Evolutionary conservation across 192 early-diverging fungal genomes (phyloP), one percentile per base, ranked within the genome.

Genomic region (Rhizophlyctis rosea): DNA sequence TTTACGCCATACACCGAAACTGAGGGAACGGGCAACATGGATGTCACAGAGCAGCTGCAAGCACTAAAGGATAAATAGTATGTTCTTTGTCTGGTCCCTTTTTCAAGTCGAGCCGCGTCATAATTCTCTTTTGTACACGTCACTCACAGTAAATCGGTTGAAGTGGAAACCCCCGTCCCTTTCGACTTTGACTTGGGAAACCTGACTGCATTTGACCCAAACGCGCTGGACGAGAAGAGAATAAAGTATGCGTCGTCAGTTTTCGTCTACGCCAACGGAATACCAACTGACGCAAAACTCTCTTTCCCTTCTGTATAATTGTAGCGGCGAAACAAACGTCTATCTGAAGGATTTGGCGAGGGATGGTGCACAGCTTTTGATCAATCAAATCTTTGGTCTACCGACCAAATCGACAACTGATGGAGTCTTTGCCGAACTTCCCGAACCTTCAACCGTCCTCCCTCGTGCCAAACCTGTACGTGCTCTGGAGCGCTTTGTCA

Each of bases 141-240:
- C n/a, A n/a, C n/a, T 47, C 49, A n/a, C 39, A 84, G 82, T 70
- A 86, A 87, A 73, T 59, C 90, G n/a, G 81, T 87, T 39, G 79
- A 86, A 63, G 92, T 92, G 14, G 88, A 91, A 56, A 90, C 88
- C 65, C 72, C 87, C 35, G 78, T 92, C 34, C 91, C 92, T 24
- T 71, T 93, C 44, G 90, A 95, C 57, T 87, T 88, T 58, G 95
- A 98, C 82, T 79, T 95, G 30, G 90, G 87, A n/a, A 79, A 90
- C 54, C 77, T 98, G 23, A 76, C 87, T 18, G 86, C 77, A 13
- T 91, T 85, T 64, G 94, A 98, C 76, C 81, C 80, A 36, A 93
- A 91, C 74, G 79, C 90, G 56, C 67, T 96, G 9, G 87, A 95
- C 65, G 65, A 72, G 48, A 21, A 28, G 36, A 65, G 36, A 61